Base-by-base conservation (phyloP, 2,329 filamentous ascomycete species). In the Metarhizium guizhouense region DNA sequence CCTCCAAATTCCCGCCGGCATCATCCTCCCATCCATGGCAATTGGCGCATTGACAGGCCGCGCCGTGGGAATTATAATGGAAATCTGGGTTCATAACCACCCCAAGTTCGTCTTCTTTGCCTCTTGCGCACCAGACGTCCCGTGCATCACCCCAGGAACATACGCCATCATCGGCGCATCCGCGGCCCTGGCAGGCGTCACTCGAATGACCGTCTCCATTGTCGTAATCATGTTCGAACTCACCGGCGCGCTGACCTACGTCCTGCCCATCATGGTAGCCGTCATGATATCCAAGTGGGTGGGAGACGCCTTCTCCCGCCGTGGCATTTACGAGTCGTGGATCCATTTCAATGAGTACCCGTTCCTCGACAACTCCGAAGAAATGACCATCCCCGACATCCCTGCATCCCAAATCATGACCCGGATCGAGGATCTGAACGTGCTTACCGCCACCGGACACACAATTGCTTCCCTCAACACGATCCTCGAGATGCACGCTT, bases 191-290 rank as follows among this genome's bases (percentile, higher is more conserved):
- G 90, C 89, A 6, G 94, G 94, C 51, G 90, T 95, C 40, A 97
- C 93, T 18, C 84, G 93, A 62, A 95, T 99, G 85, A 99, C 94
- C 0, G 91, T 96, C 11, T 96, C 92, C 13, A 96, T 99, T 62
- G 93, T 99, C 4, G 94, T 97, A 65, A 99, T 99, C 74, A 96
- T 96, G 88, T 99, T 99, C 67, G 94, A 99, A 75, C 85, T 99
- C 55, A 99, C 94, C 0, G 94, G 94, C 53, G 94, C 94, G 1
- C 80, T 99, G 32, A 95, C 91, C 1, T 97, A 97, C 67, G 93
- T 99, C 51, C 83, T 99, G 7, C 94, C 94, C 54, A 99, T 97
- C 70, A 99, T 99, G 94, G 89, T 99, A 60, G 91, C 92, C 47
- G 94, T 99, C 66, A 95, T 99, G 92, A 80, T 97, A 48, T 89